Evolutionary conservation across 208 protist genomes (phyloP).

Genomic region (Trypanosoma avium): DNA sequence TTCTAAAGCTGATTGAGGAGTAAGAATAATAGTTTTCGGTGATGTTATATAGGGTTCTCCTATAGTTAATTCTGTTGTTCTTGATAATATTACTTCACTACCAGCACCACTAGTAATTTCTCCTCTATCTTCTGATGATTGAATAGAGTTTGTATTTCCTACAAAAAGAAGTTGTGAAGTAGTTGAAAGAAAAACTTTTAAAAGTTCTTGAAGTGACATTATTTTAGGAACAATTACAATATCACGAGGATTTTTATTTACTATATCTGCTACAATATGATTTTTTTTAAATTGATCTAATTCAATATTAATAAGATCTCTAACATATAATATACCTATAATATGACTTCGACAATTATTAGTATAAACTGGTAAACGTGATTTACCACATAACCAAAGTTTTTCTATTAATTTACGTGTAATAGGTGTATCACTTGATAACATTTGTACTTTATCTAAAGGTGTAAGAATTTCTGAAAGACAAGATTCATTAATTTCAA

Average conservation of each 20-base stretch:
- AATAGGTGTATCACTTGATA: constrained; percentile 36
- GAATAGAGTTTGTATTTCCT: not conserved
- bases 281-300: constrained; percentile 30
- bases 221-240: constrained; percentile 43
- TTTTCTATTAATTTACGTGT: constrained; percentile 43
- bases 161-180: constrained; percentile 74
- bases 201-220: constrained; percentile 49
- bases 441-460: constrained; percentile 52
- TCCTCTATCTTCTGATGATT: not conserved
- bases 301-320: constrained; percentile 56
- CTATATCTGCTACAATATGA: constrained; percentile 54
- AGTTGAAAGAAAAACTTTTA: constrained; percentile 56
- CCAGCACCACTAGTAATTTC: too few species aligned
- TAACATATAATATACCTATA: constrained; percentile 76
- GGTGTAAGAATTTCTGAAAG: constrained; percentile 57
- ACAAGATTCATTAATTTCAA: constrained; percentile 67
- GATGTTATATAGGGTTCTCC: not conserved
- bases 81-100: not conserved
- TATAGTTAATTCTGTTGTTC: not conserved
- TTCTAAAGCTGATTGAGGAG: constrained; percentile 1
- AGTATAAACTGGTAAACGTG: constrained; percentile 67
- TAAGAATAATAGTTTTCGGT: not conserved
- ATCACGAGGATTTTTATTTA: constrained; percentile 55
- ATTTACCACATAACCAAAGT: constrained; percentile 74
- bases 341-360: constrained; percentile 34